These are phyloP conservation scores for Venturia effusa DNA, from an alignment of 2,329 filamentous ascomycete genomes.

Conservation along the genomic window DNA sequence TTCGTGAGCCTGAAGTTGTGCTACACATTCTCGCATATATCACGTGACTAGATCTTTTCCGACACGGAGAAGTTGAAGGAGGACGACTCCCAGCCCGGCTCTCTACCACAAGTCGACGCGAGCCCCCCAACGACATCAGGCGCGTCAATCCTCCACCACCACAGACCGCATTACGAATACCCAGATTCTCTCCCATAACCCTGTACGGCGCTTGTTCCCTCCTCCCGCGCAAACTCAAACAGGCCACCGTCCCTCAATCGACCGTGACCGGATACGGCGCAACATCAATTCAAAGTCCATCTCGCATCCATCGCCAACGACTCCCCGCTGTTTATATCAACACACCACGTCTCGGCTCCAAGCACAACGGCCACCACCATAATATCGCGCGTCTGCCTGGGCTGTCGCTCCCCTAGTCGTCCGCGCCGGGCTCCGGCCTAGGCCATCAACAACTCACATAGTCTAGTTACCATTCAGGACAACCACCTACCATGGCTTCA, in stretches of 20 bases:
- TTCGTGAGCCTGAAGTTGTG: no score
- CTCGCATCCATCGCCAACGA: background rate
- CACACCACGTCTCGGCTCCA: background rate
- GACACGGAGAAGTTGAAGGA: background rate
- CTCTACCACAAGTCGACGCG: background rate
- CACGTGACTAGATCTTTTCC: background rate
- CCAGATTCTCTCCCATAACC: background rate
- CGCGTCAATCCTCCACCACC: slow-evolving; percentile 3
- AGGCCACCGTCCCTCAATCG: background rate
- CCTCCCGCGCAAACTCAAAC: background rate
- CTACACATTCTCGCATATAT: background rate
- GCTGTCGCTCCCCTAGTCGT: background rate
- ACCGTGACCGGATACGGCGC: background rate
- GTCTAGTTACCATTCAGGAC: background rate
- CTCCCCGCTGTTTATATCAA: background rate
- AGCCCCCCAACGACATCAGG: slow-evolving; percentile 1
- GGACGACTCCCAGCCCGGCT: background rate
- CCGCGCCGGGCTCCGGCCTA: slow-evolving; percentile 8
- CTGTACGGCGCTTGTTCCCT: background rate
- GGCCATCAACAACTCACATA: background rate
- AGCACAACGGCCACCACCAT: background rate
- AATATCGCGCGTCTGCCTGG: slow-evolving; percentile 1
- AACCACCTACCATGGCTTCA: slow-evolving; percentile 6
- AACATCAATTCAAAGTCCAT: background rate
- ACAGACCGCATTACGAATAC: background rate